These are phyloP conservation scores for Syzygium syzygioides DNA, from an alignment of 441 rosid species.

Conservation along the genomic window DNA sequence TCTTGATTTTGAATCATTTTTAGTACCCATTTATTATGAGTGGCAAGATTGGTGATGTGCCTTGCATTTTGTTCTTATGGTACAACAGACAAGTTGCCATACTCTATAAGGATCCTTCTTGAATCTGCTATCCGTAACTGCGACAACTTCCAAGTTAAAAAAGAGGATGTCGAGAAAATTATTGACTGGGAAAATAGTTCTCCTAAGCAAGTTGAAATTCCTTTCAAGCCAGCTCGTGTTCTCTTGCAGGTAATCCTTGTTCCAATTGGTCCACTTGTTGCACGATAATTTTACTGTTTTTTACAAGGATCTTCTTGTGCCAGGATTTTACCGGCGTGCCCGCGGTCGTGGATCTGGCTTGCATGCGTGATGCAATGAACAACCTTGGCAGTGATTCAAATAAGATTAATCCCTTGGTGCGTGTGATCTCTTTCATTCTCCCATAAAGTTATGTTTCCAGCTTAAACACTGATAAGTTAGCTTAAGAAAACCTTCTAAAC, in stretches of 20 bases:
- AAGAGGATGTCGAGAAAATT: constrained; percentile 94
- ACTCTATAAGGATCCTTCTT: constrained; percentile 91
- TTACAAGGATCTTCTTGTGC: constrained; percentile 3
- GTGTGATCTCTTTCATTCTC: neutral
- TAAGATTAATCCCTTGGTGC: constrained; percentile 95
- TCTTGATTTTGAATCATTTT: neutral
- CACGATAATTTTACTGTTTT: neutral
- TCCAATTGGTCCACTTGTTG: neutral
- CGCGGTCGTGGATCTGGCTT: constrained; percentile 97
- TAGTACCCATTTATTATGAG: neutral
- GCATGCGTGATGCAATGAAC: constrained; percentile 99
- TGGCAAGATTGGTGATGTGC: neutral
- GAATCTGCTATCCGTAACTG: constrained; percentile 98
- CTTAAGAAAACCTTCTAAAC: neutral
- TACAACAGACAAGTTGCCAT: constrained; percentile 76
- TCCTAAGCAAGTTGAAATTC: constrained; percentile 96
- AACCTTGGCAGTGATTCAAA: constrained; percentile 83
- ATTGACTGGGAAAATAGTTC: constrained; percentile 90
- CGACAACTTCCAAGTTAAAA: constrained; percentile 95
- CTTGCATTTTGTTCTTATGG: constrained; percentile 4
- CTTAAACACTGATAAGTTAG: neutral
- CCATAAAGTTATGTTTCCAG: neutral
- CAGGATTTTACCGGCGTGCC: constrained; percentile 99
- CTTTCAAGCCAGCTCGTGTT: constrained; percentile 98
- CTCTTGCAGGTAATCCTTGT: constrained; percentile 65